Evolutionary conservation across 1,139 yeast species (phyloP).

Genomic region (Magnusiomyces fungicola): DNA sequence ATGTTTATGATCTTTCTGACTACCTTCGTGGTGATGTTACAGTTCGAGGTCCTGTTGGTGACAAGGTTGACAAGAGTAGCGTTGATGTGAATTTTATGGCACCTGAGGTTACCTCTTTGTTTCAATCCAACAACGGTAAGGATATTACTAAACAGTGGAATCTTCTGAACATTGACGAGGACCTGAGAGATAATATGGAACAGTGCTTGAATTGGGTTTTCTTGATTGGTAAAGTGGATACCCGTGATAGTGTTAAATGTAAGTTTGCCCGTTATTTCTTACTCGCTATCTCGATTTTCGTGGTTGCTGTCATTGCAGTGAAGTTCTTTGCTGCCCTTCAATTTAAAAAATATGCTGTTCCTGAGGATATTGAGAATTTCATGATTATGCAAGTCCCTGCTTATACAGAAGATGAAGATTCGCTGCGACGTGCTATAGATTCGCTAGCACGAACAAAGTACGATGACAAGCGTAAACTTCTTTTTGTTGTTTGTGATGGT

Average conservation of each 20-base stretch:
- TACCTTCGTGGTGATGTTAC: slow-evolving; percentile 34
- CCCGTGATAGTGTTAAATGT: slow-evolving; percentile 34
- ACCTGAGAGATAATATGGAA: slow-evolving; percentile 24
- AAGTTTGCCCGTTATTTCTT: slow-evolving; percentile 37
- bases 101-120: slow-evolving; percentile 25
- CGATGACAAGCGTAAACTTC: slow-evolving; percentile 35
- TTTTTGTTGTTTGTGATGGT: slow-evolving; percentile 37
- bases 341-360: slow-evolving; percentile 32
- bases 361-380: slow-evolving; percentile 35
- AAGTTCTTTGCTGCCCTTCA: slow-evolving; percentile 36
- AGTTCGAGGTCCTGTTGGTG: slow-evolving; percentile 29
- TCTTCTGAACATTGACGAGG: slow-evolving; percentile 23
- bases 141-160: slow-evolving; percentile 31
- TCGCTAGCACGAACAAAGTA: slow-evolving; percentile 35
- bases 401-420: slow-evolving; percentile 37
- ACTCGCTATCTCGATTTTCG: slow-evolving; percentile 35
- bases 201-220: slow-evolving; percentile 35
- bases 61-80: slow-evolving; percentile 19
- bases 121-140: slow-evolving; percentile 33
- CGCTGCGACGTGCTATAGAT: slow-evolving; percentile 36
- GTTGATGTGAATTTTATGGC: slow-evolving; percentile 31
- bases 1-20: slow-evolving; percentile 34
- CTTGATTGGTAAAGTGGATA: slow-evolving; percentile 37
- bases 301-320: slow-evolving; percentile 34
- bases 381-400: slow-evolving; percentile 39